Evolutionary conservation across 441 rosid genomes (phyloP).

Genomic region (Monsonia emarginata): DNA sequence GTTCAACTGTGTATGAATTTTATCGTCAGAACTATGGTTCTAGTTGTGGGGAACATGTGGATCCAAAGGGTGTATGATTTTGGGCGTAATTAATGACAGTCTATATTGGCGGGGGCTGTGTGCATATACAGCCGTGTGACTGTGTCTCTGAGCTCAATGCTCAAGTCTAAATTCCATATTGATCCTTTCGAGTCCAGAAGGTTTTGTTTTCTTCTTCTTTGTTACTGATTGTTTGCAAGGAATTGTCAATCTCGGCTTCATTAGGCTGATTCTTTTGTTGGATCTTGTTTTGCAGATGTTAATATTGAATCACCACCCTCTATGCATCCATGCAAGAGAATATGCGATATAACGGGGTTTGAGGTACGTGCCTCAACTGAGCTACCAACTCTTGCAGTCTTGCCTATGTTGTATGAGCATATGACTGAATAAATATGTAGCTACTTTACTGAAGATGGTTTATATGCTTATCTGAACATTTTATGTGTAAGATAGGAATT

Average conservation of each 20-base stretch:
- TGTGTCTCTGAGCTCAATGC: not conserved
- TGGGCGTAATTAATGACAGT: not conserved
- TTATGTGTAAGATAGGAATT: not conserved
- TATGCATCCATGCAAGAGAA: constrained; percentile 62
- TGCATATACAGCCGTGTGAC: not conserved
- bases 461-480: not conserved
- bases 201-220: not conserved
- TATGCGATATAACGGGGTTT: constrained; percentile 78
- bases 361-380: constrained; percentile 47
- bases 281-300: constrained; percentile 36
- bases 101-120: not conserved
- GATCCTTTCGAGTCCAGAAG: not conserved
- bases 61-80: not conserved
- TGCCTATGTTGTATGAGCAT: not conserved
- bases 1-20: not conserved
- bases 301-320: constrained; percentile 81
- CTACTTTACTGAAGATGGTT: not conserved
- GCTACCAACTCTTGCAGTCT: too few relatives aligned
- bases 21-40: not conserved
- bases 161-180: not conserved
- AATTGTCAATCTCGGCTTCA: not conserved
- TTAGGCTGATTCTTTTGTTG: not conserved
- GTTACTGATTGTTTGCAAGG: not conserved
- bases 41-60: not conserved
- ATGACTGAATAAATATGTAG: not conserved